phyloP scores from a whole-genome alignment of 345 rosid genomes.

The Camelina laxa region DNA sequence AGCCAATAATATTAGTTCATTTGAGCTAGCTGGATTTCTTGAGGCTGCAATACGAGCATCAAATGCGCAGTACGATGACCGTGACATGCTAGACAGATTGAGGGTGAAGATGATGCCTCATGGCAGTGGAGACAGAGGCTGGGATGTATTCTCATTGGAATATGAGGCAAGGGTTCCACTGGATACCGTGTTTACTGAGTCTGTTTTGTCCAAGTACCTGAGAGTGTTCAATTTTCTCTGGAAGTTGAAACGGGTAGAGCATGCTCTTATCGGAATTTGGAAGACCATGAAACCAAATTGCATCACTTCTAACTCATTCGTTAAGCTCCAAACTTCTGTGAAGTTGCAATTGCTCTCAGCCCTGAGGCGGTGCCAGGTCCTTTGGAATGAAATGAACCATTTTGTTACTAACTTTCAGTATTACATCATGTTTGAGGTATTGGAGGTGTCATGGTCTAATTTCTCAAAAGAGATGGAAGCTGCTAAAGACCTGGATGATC shows the following conservation, averaged over 20 bases:
- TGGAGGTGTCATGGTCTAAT: conserved; percentile 97
- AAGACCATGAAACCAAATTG: conserved; percentile 99
- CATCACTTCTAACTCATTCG: conserved; percentile 77
- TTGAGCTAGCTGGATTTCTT: conserved; percentile 89
- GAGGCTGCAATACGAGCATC: conserved; percentile 96
- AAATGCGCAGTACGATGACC: conserved; percentile 97
- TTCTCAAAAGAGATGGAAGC: conserved; percentile 88
- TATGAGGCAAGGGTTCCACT: conserved; percentile 94
- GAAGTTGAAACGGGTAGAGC: conserved; percentile 96
- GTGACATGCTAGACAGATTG: conserved; percentile 86
- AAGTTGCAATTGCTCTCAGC: conserved; percentile 82
- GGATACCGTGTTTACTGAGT: conserved; percentile 89
- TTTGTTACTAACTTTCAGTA: conserved; percentile 95
- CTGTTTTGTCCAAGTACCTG: conserved; percentile 81
- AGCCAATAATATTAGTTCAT: conserved; percentile 92
- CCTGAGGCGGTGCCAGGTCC: conserved; percentile 90
- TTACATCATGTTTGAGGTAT: conserved; percentile 97
- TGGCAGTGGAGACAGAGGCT: conserved; percentile 85
- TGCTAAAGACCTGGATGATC: conserved; percentile 96
- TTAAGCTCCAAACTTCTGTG: conserved; percentile 72
- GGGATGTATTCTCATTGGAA: conserved; percentile 98
- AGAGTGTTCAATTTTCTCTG: conserved; percentile 94
- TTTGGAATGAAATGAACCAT: conserved; percentile 98
- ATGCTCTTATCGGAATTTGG: conserved; percentile 96
- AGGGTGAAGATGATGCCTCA: conserved; percentile 98